Conservation (phyloP, 176 grass and related monocot species). For the Dendrocalamus sinicus region DNA sequence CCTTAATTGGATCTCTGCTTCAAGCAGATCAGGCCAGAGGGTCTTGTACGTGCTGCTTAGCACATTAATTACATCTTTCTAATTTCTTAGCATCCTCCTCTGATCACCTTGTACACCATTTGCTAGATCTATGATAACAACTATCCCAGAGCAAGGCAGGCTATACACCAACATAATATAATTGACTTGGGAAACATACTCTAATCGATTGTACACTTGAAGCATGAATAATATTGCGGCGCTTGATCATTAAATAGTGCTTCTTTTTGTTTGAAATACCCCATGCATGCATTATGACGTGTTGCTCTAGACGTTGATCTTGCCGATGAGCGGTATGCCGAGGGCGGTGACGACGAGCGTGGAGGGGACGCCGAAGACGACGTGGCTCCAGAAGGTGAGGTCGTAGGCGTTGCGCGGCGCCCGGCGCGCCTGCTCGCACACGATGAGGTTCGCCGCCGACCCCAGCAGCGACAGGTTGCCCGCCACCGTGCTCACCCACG, state of each 20-base stretch:
- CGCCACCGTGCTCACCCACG: conserved; percentile 98
- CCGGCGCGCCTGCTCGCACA: conserved; percentile 93
- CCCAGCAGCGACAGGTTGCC: conserved; percentile 97
- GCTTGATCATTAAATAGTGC: neutral
- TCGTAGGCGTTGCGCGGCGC: conserved; percentile 65
- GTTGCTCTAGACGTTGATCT: conserved; percentile 27
- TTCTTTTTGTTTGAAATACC: neutral
- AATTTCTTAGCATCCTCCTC: neutral
- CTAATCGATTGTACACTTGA: neutral
- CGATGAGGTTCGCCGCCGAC: conserved; percentile 97
- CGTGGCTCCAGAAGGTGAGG: conserved; percentile 80
- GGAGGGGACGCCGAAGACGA: conserved; percentile 78
- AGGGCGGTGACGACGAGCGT: conserved; percentile 85
- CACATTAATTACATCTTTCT: neutral
- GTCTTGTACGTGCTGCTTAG: neutral
- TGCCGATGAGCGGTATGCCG: conserved; percentile 78
- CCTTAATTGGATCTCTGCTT: conserved; percentile 2
- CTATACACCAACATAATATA: conserved; percentile 31
- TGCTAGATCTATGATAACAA: neutral
- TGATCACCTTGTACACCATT: neutral
- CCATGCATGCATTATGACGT: too few species aligned
- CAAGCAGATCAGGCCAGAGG: neutral
- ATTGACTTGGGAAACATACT: neutral
- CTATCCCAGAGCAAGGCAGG: neutral
- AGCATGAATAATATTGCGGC: neutral